Percentiles rank a stretch among this genome's conserved stretches.
Conservation (phyloP, 768 basidiomycete species). For the Podaxis pistillaris region DNA sequence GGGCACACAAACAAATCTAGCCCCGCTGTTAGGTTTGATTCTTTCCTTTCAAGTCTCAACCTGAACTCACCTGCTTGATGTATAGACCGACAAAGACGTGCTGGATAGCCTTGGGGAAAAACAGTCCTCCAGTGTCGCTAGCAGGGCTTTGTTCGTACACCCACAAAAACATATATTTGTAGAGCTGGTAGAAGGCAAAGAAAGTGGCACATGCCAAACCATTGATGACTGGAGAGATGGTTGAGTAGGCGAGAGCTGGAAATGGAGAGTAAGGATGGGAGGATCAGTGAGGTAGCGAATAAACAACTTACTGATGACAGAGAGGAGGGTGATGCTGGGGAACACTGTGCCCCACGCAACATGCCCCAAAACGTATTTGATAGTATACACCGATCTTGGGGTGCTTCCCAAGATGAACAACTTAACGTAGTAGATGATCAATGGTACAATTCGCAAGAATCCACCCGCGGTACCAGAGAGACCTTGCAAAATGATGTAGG, state of each 20-base stretch:
- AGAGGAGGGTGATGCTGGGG: constrained; percentile 70
- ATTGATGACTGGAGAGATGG: constrained; percentile 93
- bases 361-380: constrained; percentile 71
- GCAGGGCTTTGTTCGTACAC: constrained; percentile 66
- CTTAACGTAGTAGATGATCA: constrained; percentile 89
- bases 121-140: constrained; percentile 86
- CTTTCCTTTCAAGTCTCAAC: background rate
- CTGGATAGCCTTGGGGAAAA: constrained; percentile 93
- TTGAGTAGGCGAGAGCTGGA: constrained; percentile 72
- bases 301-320: constrained; percentile 51
- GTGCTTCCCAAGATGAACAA: constrained; percentile 85
- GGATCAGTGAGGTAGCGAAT: constrained; percentile 41
- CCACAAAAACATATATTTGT: constrained; percentile 87
- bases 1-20: constrained; percentile 67
- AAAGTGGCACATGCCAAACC: constrained; percentile 84
- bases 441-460: constrained; percentile 73
- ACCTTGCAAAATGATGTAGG: constrained; percentile 80
- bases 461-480: constrained; percentile 77
- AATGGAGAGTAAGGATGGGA: constrained; percentile 2
- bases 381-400: constrained; percentile 77
- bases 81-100: constrained; percentile 95
- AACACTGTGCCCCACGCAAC: constrained; percentile 80
- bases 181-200: constrained; percentile 78
- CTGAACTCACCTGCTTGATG: constrained; percentile 55
- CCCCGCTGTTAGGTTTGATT: background rate